Base-by-base conservation (phyloP, 768 basidiomycete genomes). In the Lactarius hengduanensis region DNA sequence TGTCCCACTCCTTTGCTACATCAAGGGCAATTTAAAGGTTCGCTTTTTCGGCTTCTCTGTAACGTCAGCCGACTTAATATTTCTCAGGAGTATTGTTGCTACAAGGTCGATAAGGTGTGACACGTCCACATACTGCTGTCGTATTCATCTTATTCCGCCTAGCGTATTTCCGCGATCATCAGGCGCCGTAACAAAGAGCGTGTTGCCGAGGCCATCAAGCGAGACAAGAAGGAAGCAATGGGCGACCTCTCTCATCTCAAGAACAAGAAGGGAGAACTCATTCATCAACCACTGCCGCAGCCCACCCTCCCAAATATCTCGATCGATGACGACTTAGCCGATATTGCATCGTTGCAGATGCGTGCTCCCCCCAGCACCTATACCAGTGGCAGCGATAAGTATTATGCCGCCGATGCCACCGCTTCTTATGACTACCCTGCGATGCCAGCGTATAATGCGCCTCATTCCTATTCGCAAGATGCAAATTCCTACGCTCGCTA, bases 1-100 rank as follows among this genome's bases (percentile, higher is more conserved):
- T 72, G 82, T 98, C 67, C 97, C 97, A n/a, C 83, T 98, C 56
- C 83, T 99, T 32, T 90, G 90, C 74, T 94, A 96, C 73, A 98
- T 99, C 71, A 92, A 91, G 74, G 97, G 96, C 22, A 99, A 99
- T 77, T 79, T 99, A 61, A 99, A 99, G 89, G 92, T 89, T 69
- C 65, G 78, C 38, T 41, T 32, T 26, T 53, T 30, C n/a, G 7
- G 53, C 50, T 50, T 62, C 57, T 56, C 38, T 40, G 26, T 55
- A 57, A 16, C 13, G 61, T 38, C 57, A 64, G 34, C 66, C 71
- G 43, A 66, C 50, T 68, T 55, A 30, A 43, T 50, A 15, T 53
- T 16, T 26, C 55, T 16, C 69, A 93, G 89, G 96, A 99, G 83
- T 98, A 97, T 78, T 93, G 92, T 77, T 98, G 96, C 76, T 94